Conservation (phyloP, 495 filamentous ascomycete genomes). For the Sporormia fimetaria region DNA sequence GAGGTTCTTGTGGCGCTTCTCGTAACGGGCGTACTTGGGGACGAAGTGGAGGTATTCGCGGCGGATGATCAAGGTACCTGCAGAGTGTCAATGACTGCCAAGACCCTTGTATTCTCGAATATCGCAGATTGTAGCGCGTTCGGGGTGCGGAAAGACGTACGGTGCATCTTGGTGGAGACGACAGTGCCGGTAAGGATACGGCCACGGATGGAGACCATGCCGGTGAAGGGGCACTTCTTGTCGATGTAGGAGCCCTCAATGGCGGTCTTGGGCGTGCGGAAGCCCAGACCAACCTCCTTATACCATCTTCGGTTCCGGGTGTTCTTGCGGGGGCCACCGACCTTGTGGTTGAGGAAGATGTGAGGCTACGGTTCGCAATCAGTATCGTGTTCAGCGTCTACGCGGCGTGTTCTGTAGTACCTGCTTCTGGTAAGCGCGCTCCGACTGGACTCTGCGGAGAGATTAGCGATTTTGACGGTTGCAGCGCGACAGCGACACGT, state of each 20-base stretch:
- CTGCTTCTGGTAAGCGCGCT: slow-evolving; percentile 89
- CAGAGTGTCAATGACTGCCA: not conserved
- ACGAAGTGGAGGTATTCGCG: slow-evolving; percentile 99
- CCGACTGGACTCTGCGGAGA: slow-evolving; percentile 62
- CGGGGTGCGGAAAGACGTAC: slow-evolving; percentile 29
- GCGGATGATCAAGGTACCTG: slow-evolving; percentile 82
- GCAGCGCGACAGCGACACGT: not conserved
- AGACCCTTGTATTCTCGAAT: slow-evolving; percentile 1
- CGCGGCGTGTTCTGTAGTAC: slow-evolving; percentile 3
- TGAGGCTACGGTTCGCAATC: slow-evolving; percentile 62
- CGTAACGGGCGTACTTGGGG: slow-evolving; percentile 97
- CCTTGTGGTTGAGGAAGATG: slow-evolving; percentile 89
- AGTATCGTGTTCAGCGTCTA: slow-evolving; percentile 9
- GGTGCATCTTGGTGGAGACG: slow-evolving; percentile 99
- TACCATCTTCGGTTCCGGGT: slow-evolving; percentile 89
- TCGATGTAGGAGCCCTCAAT: slow-evolving; percentile 99
- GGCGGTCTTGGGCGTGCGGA: slow-evolving; percentile 92
- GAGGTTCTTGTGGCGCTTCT: slow-evolving; percentile 99
- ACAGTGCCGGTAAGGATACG: slow-evolving; percentile 99
- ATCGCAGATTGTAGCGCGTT: not conserved
- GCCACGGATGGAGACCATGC: slow-evolving; percentile 94
- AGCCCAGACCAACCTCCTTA: slow-evolving; percentile 98
- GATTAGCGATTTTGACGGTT: slow-evolving; percentile 5
- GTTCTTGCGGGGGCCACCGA: slow-evolving; percentile 54
- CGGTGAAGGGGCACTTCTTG: slow-evolving; percentile 99